Conservation (phyloP, 2,329 filamentous ascomycete species). For the Cytospora mali region DNA sequence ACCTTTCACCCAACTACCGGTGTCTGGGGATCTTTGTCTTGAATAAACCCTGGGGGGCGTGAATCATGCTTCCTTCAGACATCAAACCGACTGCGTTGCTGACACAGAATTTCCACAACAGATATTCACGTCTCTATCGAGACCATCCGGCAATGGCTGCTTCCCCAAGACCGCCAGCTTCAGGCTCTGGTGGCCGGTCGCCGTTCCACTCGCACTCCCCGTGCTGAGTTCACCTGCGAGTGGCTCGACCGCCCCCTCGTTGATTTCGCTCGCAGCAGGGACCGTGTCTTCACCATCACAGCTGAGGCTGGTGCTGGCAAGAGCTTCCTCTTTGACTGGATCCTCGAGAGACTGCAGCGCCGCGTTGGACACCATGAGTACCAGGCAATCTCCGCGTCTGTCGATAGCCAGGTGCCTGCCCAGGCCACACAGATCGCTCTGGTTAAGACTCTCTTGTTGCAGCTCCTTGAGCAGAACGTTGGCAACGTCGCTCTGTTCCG, state of each 20-base stretch:
- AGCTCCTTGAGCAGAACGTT: conserved; percentile 29
- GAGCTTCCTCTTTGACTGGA: conserved; percentile 27
- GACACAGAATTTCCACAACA: conserved; percentile 16
- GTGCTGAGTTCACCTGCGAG: conserved; percentile 29
- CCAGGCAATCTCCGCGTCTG: conserved; percentile 28
- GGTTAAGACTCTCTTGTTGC: conserved; percentile 27
- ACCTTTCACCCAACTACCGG: conserved; percentile 1
- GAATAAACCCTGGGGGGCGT: neutral
- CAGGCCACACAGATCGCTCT: conserved; percentile 28
- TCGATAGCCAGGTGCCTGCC: conserved; percentile 28
- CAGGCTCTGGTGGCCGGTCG: conserved; percentile 26
- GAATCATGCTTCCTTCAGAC: neutral
- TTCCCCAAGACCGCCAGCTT: conserved; percentile 28
- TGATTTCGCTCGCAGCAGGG: conserved; percentile 27
- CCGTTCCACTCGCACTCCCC: conserved; percentile 23
- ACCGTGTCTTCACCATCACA: conserved; percentile 26
- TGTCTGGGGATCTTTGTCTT: neutral
- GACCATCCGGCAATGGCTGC: conserved; percentile 29
- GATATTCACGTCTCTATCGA: conserved; percentile 28
- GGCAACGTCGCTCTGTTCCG: conserved; percentile 28
- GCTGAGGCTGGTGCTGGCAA: conserved; percentile 29
- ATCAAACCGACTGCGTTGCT: conserved; percentile 8
- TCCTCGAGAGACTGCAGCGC: conserved; percentile 27
- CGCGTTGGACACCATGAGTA: conserved; percentile 27
- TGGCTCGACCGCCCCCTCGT: conserved; percentile 28